Conservation (phyloP, 1,139 yeast genomes). For the Kazachstania sp. region DNA sequence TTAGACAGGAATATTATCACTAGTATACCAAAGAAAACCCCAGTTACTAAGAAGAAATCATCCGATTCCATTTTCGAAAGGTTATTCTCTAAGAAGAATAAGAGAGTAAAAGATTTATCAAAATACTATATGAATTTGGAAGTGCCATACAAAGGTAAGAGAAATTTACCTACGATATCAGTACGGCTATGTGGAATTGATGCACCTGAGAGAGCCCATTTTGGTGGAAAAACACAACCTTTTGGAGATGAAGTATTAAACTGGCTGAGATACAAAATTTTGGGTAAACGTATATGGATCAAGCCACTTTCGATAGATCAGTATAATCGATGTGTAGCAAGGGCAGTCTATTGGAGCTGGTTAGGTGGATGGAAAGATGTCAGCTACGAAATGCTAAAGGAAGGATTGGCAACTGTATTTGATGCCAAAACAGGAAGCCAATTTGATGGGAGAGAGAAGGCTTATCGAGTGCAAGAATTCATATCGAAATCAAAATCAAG, state of each 20-base stretch:
- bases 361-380: constrained; percentile 71
- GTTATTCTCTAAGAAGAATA: neutral
- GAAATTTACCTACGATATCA: constrained; percentile 38
- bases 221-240: constrained; percentile 91
- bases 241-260: constrained; percentile 71
- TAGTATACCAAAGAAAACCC: neutral
- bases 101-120: constrained; percentile 7
- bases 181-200: constrained; percentile 90
- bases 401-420: constrained; percentile 81
- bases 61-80: neutral
- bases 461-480: constrained; percentile 51
- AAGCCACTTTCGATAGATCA: constrained; percentile 81
- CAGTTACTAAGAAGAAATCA: neutral
- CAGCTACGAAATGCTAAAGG: constrained; percentile 74
- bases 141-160: constrained; percentile 40
- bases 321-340: constrained; percentile 80
- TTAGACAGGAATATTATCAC: constrained; percentile 9
- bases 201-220: constrained; percentile 94
- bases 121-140: constrained; percentile 34
- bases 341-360: constrained; percentile 52
- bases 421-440: constrained; percentile 78
- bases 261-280: constrained; percentile 61
- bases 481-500: constrained; percentile 46
- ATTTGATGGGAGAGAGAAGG: constrained; percentile 64
- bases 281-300: constrained; percentile 61